These are phyloP conservation scores for Saccharomycopsis babjevae DNA, from an alignment of 805 yeast species.

Conservation along the genomic window DNA sequence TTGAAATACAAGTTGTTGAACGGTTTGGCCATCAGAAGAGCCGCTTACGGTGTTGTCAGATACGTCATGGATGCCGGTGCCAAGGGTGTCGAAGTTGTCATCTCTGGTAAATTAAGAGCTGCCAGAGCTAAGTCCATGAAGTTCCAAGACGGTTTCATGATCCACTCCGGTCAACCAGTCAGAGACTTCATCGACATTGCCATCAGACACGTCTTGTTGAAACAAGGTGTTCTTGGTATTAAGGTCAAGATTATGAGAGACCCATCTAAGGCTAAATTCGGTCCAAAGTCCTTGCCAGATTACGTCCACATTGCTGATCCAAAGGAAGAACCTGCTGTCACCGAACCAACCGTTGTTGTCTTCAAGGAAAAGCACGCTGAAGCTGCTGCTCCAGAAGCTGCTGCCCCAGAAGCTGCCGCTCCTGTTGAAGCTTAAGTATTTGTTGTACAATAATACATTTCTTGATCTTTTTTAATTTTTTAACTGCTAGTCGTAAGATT, in stretches of 20 bases:
- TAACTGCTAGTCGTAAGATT: no score
- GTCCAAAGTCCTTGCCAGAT: conserved; percentile 93
- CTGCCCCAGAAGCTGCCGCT: conserved; percentile 1
- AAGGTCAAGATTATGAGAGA: conserved; percentile 99
- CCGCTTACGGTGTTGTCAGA: conserved; percentile 99
- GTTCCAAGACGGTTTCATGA: conserved; percentile 99
- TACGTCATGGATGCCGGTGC: conserved; percentile 99
- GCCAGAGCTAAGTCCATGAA: conserved; percentile 99
- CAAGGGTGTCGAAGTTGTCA: conserved; percentile 99
- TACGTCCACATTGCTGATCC: conserved; percentile 87
- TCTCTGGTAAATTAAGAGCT: conserved; percentile 99
- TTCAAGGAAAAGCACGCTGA: conserved; percentile 40
- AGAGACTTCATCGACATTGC: conserved; percentile 97
- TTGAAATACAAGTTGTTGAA: conserved; percentile 94
- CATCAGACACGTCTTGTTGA: conserved; percentile 98
- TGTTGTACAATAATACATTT: neutral
- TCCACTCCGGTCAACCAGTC: conserved; percentile 99
- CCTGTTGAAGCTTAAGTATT: conserved; percentile 2
- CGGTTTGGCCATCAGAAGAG: conserved; percentile 99
- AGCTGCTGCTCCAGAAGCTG: conserved; percentile 26
- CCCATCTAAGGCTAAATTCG: conserved; percentile 77
- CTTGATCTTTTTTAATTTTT: no score
- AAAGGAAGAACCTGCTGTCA: conserved; percentile 80
- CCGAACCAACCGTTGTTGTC: conserved; percentile 75
- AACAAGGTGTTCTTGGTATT: conserved; percentile 99